These are phyloP conservation scores for Punica granatum DNA, from an alignment of 345 rosid genomes.

Conservation along the genomic window DNA sequence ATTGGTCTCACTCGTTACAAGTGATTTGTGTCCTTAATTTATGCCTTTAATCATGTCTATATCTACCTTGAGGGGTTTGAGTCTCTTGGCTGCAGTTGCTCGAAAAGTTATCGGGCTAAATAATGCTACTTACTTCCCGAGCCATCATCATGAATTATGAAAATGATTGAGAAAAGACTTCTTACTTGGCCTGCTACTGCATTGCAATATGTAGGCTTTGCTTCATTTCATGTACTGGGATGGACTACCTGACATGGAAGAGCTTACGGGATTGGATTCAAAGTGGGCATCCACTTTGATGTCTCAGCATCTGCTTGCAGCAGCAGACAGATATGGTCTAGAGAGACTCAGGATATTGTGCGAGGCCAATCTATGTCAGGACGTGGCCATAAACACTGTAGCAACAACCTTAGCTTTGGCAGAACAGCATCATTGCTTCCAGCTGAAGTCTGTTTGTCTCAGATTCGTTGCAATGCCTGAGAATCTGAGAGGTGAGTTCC, in stretches of 20 bases:
- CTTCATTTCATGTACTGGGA: constrained; percentile 63
- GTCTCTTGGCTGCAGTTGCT: background rate
- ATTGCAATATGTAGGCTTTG: constrained; percentile 36
- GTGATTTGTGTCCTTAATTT: no score
- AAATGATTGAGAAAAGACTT: background rate
- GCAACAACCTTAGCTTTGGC: constrained; percentile 66
- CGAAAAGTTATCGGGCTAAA: background rate
- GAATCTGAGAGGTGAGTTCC: constrained; percentile 37
- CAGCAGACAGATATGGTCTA: constrained; percentile 61
- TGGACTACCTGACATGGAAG: constrained; percentile 50
- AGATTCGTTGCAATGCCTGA: constrained; percentile 51
- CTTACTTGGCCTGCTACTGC: background rate
- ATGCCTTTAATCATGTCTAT: background rate
- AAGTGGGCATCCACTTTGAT: constrained; percentile 61
- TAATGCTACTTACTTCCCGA: background rate
- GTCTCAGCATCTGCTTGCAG: constrained; percentile 65
- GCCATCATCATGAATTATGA: no score
- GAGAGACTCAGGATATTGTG: constrained; percentile 49
- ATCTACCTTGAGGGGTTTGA: background rate
- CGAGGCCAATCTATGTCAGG: constrained; percentile 47
- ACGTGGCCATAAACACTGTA: constrained; percentile 52
- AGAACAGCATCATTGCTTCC: constrained; percentile 63
- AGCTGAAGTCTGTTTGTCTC: constrained; percentile 54
- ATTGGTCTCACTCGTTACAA: background rate
- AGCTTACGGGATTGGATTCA: constrained; percentile 44